These are phyloP conservation scores for Fusarium pseudoanthophilum DNA, from an alignment of 2,329 filamentous ascomycete species.

Conservation along the genomic window DNA sequence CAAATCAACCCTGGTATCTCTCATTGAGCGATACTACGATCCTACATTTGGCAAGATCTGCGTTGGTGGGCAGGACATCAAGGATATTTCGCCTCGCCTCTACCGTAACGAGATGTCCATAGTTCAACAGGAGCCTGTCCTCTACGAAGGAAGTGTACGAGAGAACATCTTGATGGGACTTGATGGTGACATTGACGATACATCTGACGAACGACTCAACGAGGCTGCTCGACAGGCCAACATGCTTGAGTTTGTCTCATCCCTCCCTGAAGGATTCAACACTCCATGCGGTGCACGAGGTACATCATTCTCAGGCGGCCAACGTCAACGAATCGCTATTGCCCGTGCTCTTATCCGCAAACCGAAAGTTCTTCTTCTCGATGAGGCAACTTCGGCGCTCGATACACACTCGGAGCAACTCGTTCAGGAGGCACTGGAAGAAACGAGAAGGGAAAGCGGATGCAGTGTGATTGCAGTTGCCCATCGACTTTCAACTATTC, in stretches of 20 bases:
- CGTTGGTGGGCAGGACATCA: conserved; percentile 44
- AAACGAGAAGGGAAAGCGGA: conserved; percentile 13
- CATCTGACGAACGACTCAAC: conserved; percentile 47
- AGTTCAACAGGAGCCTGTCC: conserved; percentile 54
- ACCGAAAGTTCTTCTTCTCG: conserved; percentile 71
- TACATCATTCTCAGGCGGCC: conserved; percentile 72
- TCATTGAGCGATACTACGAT: conserved; percentile 59
- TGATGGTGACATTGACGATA: conserved; percentile 21
- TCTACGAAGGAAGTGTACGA: conserved; percentile 62
- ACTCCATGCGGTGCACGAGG: conserved; percentile 71
- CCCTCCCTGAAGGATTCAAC: conserved; percentile 58
- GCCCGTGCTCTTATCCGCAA: conserved; percentile 72
- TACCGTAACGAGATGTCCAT: conserved; percentile 51
- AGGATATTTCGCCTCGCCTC: conserved; percentile 35
- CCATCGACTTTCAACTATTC: conserved; percentile 65
- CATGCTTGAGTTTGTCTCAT: conserved; percentile 56
- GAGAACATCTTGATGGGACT: conserved; percentile 64
- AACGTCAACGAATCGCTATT: conserved; percentile 74
- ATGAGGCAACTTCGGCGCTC: conserved; percentile 71
- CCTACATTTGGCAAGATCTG: conserved; percentile 47
- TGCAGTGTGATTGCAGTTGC: conserved; percentile 70
- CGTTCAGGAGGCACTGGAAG: conserved; percentile 65
- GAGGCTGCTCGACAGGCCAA: conserved; percentile 60
- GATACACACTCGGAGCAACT: conserved; percentile 70
- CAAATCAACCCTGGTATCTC: conserved; percentile 67